Conservation (phyloP, 352 stramenopile genomes). For the Pythium dissotocum region DNA sequence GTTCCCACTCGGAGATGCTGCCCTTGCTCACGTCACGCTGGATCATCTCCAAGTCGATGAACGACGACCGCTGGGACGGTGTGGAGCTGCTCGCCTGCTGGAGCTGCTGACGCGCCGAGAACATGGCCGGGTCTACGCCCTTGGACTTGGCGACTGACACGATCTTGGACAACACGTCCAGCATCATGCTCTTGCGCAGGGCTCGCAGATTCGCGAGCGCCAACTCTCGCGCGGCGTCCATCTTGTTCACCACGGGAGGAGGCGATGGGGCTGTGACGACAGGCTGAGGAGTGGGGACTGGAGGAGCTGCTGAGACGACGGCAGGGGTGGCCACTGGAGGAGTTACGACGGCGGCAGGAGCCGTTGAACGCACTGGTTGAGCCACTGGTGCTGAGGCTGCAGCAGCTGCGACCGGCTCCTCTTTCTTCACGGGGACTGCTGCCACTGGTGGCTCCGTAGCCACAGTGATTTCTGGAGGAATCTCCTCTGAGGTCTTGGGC, state of each 20-base stretch:
- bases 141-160: slow-evolving; percentile 77
- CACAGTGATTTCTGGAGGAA: no score
- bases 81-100: slow-evolving; percentile 3
- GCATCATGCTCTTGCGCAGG: slow-evolving; percentile 68
- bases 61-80: slow-evolving; percentile 7
- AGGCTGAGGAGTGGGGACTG: background rate
- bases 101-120: slow-evolving; percentile 28
- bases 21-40: slow-evolving; percentile 37
- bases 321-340: background rate
- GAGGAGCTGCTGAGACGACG: background rate
- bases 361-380: background rate
- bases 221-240: slow-evolving; percentile 36
- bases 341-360: background rate
- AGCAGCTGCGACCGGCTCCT: background rate
- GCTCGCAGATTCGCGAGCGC: slow-evolving; percentile 48
- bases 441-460: background rate
- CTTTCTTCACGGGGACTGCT: background rate
- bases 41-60: slow-evolving; percentile 62
- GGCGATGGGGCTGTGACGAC: background rate
- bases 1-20: slow-evolving; percentile 56
- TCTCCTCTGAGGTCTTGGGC: background rate
- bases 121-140: slow-evolving; percentile 59
- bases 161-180: slow-evolving; percentile 83
- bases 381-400: background rate
- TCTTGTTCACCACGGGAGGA: background rate